Evolutionary conservation across 371 early-diverging fungal genomes (phyloP), one percentile per base, ranked within the genome.

Genomic region (Mortierella sp.): DNA sequence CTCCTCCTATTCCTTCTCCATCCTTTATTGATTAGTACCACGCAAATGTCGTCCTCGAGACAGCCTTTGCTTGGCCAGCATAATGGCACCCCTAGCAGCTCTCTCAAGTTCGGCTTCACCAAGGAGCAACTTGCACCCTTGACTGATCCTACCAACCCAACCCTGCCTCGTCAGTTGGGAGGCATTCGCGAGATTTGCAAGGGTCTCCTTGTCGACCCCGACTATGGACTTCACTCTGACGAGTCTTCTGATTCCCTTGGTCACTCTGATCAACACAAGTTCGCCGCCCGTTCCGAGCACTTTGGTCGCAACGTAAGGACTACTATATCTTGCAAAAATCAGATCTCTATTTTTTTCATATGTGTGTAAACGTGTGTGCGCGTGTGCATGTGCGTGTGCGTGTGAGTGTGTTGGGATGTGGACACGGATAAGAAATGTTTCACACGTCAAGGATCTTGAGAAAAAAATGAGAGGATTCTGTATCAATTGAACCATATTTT

Each of bases 81-180:
- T 24, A 67, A 48, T 28, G 63, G 63, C n/a, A 24, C 38, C 24
- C 47, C 21, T 65, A 65, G 43, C 45, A 70, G 36, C 58, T 41
- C 43, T 33, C 47, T 64, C 32, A 55, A 53, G 19, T 72, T 77
- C 41, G 67, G 50, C 50, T 53, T 48, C 63, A 65, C 78, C 0
- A 24, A 69, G 52, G 59, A 60, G 15, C 69, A 77, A 41, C 63
- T 77, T 13, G 70, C 78, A 9, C 73, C 73, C 4, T 71, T 94
- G 63, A 84, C 93, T 32, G 94, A 94, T 75, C 91, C 93, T 32
- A 94, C 92, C 77, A 88, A 88, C 83, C 87, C 87, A n/a, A 87
- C 87, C 24, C 77, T 84, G 24, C 88, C 94, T 4, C 81, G 85
- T 41, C 82, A 91, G 61, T 83, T 93, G 24, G 96, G 95, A 53